These are phyloP conservation scores for Leccinum subgranulosum DNA, from an alignment of 768 basidiomycete species.

Conservation along the genomic window DNA sequence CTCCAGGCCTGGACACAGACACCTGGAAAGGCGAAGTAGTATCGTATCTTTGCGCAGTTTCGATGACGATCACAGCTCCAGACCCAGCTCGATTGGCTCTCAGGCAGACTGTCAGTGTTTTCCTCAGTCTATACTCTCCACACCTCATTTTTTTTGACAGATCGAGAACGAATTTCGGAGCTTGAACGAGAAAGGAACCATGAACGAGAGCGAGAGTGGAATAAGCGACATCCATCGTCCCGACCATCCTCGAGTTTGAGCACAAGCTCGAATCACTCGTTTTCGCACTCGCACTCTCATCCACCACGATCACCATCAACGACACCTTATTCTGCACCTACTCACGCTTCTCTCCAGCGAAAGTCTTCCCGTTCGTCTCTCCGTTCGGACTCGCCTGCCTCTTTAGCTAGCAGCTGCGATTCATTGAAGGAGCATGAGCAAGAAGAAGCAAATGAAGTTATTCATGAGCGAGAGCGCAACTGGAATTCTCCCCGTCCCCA, in stretches of 20 bases:
- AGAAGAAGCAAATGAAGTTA: conserved; percentile 32
- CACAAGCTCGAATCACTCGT: conserved; percentile 32
- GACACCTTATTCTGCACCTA: conserved; percentile 34
- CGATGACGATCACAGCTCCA: conserved; percentile 40
- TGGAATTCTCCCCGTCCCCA: conserved; percentile 67
- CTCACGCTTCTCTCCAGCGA: conserved; percentile 29
- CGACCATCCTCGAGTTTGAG: conserved; percentile 47
- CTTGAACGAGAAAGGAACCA: conserved; percentile 41
- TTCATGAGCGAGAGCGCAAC: conserved; percentile 61
- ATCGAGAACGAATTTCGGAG: conserved; percentile 42
- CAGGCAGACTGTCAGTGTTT: conserved; percentile 49
- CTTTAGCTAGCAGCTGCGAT: conserved; percentile 34
- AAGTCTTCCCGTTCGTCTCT: conserved; percentile 32
- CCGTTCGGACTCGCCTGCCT: conserved; percentile 44
- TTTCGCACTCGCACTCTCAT: conserved; percentile 34
- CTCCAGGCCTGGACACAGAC: conserved; percentile 5
- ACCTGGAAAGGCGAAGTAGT: conserved; percentile 33
- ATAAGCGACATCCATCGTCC: conserved; percentile 39
- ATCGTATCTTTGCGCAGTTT: conserved; percentile 40
- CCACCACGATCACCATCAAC: conserved; percentile 42
- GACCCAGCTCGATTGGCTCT: conserved; percentile 45
- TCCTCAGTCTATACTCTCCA: not conserved
- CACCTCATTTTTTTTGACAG: conserved; percentile 27
- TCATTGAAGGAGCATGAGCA: conserved; percentile 31
- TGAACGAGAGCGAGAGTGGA: conserved; percentile 57